Evolutionary conservation across 2,329 filamentous ascomycete genomes (phyloP).

Genomic region (Aspergillus sojae): DNA sequence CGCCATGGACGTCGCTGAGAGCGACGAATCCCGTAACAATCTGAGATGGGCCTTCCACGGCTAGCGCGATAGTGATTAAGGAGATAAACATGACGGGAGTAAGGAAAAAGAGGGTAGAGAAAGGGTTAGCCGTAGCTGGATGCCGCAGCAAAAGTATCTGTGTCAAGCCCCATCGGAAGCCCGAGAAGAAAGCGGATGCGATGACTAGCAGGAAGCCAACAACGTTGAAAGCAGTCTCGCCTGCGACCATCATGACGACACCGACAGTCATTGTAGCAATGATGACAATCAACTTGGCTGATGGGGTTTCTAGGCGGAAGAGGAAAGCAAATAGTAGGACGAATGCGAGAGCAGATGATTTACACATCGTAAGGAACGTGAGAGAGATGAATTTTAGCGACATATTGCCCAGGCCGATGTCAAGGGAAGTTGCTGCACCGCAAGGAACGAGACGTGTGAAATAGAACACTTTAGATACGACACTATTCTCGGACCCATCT

Average conservation of each 20-base stretch:
- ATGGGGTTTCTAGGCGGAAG: slow-evolving; percentile 87
- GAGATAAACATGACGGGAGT: slow-evolving; percentile 93
- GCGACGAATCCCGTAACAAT: slow-evolving; percentile 67
- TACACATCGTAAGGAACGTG: slow-evolving; percentile 99
- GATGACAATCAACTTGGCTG: slow-evolving; percentile 80
- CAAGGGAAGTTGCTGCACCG: slow-evolving; percentile 86
- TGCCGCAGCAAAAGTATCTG: slow-evolving; percentile 94
- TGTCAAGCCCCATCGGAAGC: slow-evolving; percentile 97
- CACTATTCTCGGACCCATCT: slow-evolving; percentile 47
- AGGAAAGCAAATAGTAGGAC: slow-evolving; percentile 93
- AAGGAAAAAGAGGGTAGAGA: slow-evolving; percentile 96
- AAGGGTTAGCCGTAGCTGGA: slow-evolving; percentile 92
- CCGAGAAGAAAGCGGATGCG: slow-evolving; percentile 89
- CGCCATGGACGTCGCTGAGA: slow-evolving; percentile 70
- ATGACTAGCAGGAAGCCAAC: slow-evolving; percentile 92
- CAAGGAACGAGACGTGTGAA: slow-evolving; percentile 89
- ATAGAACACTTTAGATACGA: slow-evolving; percentile 91
- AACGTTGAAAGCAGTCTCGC: slow-evolving; percentile 85
- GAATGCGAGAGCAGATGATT: slow-evolving; percentile 93
- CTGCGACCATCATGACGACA: slow-evolving; percentile 97
- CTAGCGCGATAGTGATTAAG: slow-evolving; percentile 76
- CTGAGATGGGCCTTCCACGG: slow-evolving; percentile 76
- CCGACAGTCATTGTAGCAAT: slow-evolving; percentile 90
- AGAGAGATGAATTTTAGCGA: slow-evolving; percentile 94
- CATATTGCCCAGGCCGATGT: slow-evolving; percentile 95